Conservation (phyloP, 2,329 filamentous ascomycete species). For the Neonectria sp. region DNA sequence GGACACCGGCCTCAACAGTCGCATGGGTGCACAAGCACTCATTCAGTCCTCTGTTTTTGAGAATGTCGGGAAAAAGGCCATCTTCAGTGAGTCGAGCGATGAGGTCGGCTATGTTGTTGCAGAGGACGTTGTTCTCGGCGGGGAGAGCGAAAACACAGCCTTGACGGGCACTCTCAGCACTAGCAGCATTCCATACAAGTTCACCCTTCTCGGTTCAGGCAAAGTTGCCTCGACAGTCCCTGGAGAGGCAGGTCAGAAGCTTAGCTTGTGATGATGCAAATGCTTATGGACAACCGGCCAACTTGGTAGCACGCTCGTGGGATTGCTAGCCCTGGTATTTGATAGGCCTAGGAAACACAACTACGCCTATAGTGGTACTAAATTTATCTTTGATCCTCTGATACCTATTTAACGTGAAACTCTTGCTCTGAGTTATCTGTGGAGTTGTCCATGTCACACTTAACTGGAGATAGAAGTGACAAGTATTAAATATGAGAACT, state of each 20-base stretch:
- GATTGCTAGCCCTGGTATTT: neutral
- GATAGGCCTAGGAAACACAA: neutral
- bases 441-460: too few species aligned
- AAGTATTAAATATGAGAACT: too few species aligned
- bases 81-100: conserved; percentile 40
- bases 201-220: conserved; percentile 33
- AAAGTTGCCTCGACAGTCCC: conserved; percentile 35
- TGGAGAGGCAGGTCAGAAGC: conserved; percentile 34
- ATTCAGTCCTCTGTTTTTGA: conserved; percentile 43
- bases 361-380: neutral
- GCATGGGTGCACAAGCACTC: conserved; percentile 43
- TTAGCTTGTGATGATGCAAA: conserved; percentile 19
- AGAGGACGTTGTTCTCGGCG: conserved; percentile 34
- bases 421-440: too few species aligned
- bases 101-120: conserved; percentile 36
- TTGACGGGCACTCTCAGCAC: conserved; percentile 23
- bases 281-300: neutral
- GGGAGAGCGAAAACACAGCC: conserved; percentile 36
- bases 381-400: neutral
- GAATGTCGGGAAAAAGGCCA: conserved; percentile 45
- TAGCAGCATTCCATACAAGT: conserved; percentile 33
- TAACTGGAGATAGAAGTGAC: too few species aligned
- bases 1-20: conserved; percentile 45
- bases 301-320: neutral
- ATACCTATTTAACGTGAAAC: neutral